phyloP scores from a whole-genome alignment of 176 grass and related monocot genomes.

The Panicum miliaceum region DNA sequence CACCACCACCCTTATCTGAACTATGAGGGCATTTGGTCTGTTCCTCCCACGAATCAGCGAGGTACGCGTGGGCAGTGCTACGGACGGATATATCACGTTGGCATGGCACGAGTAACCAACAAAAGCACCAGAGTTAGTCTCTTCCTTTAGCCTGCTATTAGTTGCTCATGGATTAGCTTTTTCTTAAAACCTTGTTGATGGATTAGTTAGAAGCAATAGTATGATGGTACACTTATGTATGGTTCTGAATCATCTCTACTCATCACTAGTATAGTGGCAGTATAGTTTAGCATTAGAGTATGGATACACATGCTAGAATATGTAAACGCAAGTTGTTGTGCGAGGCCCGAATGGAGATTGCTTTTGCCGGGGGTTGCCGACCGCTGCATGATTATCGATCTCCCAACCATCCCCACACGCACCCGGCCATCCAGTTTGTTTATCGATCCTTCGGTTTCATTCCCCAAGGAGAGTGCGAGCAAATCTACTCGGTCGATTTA shows the following conservation, averaged over 20 bases:
- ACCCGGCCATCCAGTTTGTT: constrained; percentile 37
- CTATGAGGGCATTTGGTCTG: not conserved
- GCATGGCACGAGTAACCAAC: not conserved
- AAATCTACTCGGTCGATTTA: constrained; percentile 36
- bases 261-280: not conserved
- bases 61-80: constrained; percentile 29
- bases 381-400: constrained; percentile 38
- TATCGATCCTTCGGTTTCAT: constrained; percentile 28
- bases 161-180: not conserved
- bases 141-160: not conserved
- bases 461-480: constrained; percentile 37
- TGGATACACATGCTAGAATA: constrained; percentile 35
- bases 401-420: constrained; percentile 46
- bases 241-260: constrained; percentile 18
- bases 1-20: constrained; percentile 32
- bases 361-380: constrained; percentile 46
- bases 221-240: not conserved
- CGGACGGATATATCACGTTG: not conserved
- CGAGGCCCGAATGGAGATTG: constrained; percentile 34
- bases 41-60: constrained; percentile 30
- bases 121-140: not conserved
- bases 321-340: not conserved
- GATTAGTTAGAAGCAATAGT: constrained; percentile 44
- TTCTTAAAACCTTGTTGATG: constrained; percentile 5
- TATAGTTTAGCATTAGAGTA: constrained; percentile 6